These are phyloP conservation scores for Malus hybrid DNA, from an alignment of 331 rosid species.

Conservation along the genomic window DNA sequence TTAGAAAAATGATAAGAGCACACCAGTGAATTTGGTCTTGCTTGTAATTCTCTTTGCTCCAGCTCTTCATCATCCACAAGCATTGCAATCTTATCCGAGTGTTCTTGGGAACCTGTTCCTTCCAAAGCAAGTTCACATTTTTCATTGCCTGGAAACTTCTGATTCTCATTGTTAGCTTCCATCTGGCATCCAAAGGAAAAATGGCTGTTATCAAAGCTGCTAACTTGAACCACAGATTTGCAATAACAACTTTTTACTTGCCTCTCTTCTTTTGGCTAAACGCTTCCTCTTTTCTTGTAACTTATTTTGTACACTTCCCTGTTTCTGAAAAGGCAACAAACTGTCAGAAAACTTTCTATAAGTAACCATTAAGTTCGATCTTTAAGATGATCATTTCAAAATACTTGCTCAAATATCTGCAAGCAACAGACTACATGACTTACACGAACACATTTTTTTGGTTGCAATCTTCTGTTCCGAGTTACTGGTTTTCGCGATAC, in stretches of 20 bases:
- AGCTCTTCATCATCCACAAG: conserved; percentile 89
- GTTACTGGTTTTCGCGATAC: conserved; percentile 11
- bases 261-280: conserved; percentile 43
- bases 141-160: conserved; percentile 27
- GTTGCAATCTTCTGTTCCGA: conserved; percentile 34
- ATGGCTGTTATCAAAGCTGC: conserved; percentile 8
- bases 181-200: conserved; percentile 41
- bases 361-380: not conserved
- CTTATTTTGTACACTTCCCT: conserved; percentile 50
- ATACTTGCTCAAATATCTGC: not conserved
- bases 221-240: conserved; percentile 13
- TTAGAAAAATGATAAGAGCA: conserved; percentile 55
- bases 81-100: conserved; percentile 36
- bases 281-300: conserved; percentile 52
- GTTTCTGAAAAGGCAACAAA: conserved; percentile 23
- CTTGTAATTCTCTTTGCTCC: conserved; percentile 67
- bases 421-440: conserved; percentile 17
- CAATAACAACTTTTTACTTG: conserved; percentile 14
- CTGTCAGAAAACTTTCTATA: conserved; percentile 21
- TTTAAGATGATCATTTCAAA: not conserved
- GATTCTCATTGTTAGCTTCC: conserved; percentile 31
- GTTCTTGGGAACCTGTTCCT: conserved; percentile 35
- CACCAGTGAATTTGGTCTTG: conserved; percentile 28
- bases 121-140: conserved; percentile 70
- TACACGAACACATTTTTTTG: conserved; percentile 33